These are phyloP conservation scores for Acanthamoeba castellanii DNA, from an alignment of 208 protist genomes.

Conservation along the genomic window DNA sequence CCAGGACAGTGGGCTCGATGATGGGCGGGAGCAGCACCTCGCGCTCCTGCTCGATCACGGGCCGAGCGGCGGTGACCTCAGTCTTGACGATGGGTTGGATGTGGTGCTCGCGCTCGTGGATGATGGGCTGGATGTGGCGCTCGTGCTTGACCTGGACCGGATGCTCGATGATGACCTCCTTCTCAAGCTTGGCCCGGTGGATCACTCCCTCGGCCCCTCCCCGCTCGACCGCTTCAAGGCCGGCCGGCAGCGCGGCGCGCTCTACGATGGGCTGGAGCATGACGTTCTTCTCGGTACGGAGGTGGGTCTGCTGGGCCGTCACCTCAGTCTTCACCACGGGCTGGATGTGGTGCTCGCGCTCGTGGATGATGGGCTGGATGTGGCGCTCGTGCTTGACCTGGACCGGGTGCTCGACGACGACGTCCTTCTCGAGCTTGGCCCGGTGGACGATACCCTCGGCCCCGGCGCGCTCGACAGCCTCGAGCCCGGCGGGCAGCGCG, in stretches of 20 bases:
- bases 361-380: conserved; percentile 40
- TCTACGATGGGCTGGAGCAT: background rate
- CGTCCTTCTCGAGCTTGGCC: background rate
- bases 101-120: conserved; percentile 59
- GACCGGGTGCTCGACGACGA: conserved; percentile 14
- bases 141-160: conserved; percentile 23
- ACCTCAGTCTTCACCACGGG: conserved; percentile 32
- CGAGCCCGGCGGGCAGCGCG: background rate
- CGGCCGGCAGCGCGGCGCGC: background rate
- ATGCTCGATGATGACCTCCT: conserved; percentile 46
- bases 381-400: conserved; percentile 11
- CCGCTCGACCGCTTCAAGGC: background rate
- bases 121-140: conserved; percentile 37
- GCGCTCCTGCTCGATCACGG: background rate
- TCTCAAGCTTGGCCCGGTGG: conserved; percentile 25
- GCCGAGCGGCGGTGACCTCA: background rate
- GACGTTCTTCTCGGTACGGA: background rate
- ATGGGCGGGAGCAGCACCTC: background rate
- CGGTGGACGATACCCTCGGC: background rate
- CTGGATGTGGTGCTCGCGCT: conserved; percentile 52
- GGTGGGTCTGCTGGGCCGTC: background rate
- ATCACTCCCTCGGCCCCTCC: background rate
- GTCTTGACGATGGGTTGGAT: conserved; percentile 36
- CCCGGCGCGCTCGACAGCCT: background rate
- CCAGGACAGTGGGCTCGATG: conserved; percentile 16